phyloP scores from a whole-genome alignment of 2,329 filamentous ascomycete species.

The Ceratocystis eucalypticola region DNA sequence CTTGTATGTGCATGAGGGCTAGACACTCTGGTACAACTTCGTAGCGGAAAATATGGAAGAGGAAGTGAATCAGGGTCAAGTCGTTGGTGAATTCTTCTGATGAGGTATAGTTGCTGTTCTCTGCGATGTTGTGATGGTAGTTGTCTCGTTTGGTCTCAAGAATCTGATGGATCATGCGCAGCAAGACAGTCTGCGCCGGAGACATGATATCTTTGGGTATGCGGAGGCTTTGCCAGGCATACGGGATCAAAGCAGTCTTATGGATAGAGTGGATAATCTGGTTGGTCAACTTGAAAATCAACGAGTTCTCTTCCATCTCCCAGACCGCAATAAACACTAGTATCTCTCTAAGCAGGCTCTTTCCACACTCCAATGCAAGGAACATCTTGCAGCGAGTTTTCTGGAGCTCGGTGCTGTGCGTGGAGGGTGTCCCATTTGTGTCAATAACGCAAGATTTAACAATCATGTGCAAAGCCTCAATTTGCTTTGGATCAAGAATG shows the following conservation, averaged over 20 bases:
- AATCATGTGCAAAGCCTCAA: constrained; percentile 93
- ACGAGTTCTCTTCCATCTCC: constrained; percentile 84
- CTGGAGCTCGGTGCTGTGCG: constrained; percentile 56
- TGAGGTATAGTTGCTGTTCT: constrained; percentile 16
- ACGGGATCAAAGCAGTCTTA: constrained; percentile 76
- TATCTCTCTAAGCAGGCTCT: constrained; percentile 77
- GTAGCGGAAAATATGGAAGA: constrained; percentile 83
- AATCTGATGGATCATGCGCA: constrained; percentile 55
- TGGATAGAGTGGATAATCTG: constrained; percentile 92
- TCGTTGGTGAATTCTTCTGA: constrained; percentile 18
- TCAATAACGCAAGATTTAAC: constrained; percentile 90
- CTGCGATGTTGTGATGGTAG: background rate
- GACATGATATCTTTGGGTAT: constrained; percentile 95
- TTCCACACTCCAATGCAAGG: constrained; percentile 76
- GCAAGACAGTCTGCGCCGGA: constrained; percentile 81
- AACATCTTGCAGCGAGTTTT: constrained; percentile 82
- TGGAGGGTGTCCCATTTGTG: constrained; percentile 39
- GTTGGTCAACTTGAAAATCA: constrained; percentile 92
- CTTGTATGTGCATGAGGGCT: constrained; percentile 86
- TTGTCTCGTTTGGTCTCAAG: constrained; percentile 16
- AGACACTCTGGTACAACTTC: constrained; percentile 89
- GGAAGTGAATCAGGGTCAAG: constrained; percentile 54
- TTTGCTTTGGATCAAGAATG: constrained; percentile 85
- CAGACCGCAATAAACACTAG: constrained; percentile 94
- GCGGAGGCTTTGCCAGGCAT: constrained; percentile 79